Conservation (phyloP, 352 stramenopile species). For the Discostella stelligera region DNA sequence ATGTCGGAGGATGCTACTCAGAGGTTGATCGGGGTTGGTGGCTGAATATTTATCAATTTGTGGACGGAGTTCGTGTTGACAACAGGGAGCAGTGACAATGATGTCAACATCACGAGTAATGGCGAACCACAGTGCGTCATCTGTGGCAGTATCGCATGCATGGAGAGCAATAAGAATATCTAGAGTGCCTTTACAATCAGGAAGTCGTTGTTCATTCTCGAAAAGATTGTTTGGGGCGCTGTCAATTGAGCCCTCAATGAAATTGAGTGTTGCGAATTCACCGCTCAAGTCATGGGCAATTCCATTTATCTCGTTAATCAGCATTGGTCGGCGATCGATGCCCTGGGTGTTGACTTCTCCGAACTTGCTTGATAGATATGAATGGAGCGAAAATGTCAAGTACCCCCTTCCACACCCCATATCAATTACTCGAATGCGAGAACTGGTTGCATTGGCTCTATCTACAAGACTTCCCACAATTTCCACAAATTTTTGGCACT, state of each 20-base stretch:
- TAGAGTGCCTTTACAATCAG: slow-evolving; percentile 30
- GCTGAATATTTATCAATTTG: slow-evolving; percentile 73
- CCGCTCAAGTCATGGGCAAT: slow-evolving; percentile 64
- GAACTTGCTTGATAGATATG: slow-evolving; percentile 66
- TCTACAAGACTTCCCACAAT: slow-evolving; percentile 65
- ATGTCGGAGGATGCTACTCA: slow-evolving; percentile 71
- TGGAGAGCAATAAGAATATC: slow-evolving; percentile 83
- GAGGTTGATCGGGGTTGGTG: slow-evolving; percentile 41
- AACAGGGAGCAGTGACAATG: slow-evolving; percentile 81
- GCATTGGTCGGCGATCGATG: slow-evolving; percentile 76
- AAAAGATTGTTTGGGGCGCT: slow-evolving; percentile 37
- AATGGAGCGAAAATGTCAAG: slow-evolving; percentile 82
- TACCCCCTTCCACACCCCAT: slow-evolving; percentile 83
- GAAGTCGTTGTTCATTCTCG: slow-evolving; percentile 6
- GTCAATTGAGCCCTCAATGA: slow-evolving; percentile 73
- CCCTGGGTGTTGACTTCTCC: slow-evolving; percentile 55
- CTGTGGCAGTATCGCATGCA: slow-evolving; percentile 84
- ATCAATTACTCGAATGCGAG: slow-evolving; percentile 67
- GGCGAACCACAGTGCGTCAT: slow-evolving; percentile 78
- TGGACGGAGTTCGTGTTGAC: slow-evolving; percentile 80
- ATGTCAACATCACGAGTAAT: slow-evolving; percentile 60
- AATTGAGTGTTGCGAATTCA: slow-evolving; percentile 71
- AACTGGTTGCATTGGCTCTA: not conserved
- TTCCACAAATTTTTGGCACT: slow-evolving; percentile 84
- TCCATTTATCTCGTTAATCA: slow-evolving; percentile 74